Evolutionary conservation across 805 yeast species (phyloP).

Genomic region (Saturnispora halmiae): DNA sequence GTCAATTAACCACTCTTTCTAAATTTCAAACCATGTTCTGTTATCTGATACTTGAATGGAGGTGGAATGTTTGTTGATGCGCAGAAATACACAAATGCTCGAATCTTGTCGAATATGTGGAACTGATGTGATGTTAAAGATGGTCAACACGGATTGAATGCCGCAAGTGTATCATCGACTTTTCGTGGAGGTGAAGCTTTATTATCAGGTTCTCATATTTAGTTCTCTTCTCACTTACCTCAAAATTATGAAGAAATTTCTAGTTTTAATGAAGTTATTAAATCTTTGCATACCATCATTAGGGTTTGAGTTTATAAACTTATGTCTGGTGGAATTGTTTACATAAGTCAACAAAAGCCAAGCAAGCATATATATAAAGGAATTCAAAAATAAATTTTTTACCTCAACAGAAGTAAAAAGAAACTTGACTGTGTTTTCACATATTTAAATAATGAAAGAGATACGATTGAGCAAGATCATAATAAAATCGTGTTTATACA

Average conservation of each 20-base stretch:
- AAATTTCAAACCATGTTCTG: constrained; percentile 22
- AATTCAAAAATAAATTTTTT: no score
- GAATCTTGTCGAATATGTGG: constrained; percentile 61
- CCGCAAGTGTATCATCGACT: constrained; percentile 63
- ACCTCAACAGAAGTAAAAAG: no score
- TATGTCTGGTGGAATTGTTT: constrained; percentile 51
- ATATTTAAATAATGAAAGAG: no score
- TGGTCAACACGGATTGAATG: constrained; percentile 30
- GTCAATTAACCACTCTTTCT: constrained; percentile 30
- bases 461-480: no score
- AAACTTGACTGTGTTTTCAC: no score
- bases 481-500: no score
- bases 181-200: constrained; percentile 72
- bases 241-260: constrained; percentile 25
- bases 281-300: constrained; percentile 36
- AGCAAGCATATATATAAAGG: no score
- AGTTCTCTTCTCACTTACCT: constrained; percentile 52
- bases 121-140: constrained; percentile 44
- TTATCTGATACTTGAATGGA: constrained; percentile 65
- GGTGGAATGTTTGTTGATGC: constrained; percentile 84
- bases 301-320: constrained; percentile 42
- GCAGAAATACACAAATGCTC: constrained; percentile 46
- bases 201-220: constrained; percentile 85
- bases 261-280: constrained; percentile 29
- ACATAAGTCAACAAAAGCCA: constrained; percentile 60